phyloP scores from a whole-genome alignment of 2,329 filamentous ascomycete genomes.

The Aspergillus aculeatus region DNA sequence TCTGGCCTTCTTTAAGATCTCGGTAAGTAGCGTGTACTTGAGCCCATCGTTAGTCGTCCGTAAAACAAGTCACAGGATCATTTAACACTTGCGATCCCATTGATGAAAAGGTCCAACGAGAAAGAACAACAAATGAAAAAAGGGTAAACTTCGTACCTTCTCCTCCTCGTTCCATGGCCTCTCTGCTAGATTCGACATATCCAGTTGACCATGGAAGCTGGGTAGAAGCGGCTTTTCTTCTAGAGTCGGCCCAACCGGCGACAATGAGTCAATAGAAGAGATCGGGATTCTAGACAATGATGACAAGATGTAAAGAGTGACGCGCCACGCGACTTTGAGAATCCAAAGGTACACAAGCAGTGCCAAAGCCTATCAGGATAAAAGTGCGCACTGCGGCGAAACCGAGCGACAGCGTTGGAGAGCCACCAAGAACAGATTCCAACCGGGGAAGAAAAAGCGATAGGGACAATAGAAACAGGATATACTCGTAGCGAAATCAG shows the following conservation, averaged over 20 bases:
- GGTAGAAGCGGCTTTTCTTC: conserved; percentile 14
- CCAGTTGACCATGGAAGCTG: conserved; percentile 38
- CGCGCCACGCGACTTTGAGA: conserved; percentile 19
- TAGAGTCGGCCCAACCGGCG: conserved; percentile 6
- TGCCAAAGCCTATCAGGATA: conserved; percentile 10
- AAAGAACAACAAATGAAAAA: neutral
- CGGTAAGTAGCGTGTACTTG: conserved; percentile 43
- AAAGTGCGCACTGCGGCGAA: neutral
- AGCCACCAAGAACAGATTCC: conserved; percentile 12
- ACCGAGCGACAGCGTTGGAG: conserved; percentile 2
- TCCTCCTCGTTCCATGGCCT: conserved; percentile 47
- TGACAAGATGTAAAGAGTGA: conserved; percentile 15
- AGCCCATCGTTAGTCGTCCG: conserved; percentile 7
- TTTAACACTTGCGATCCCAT: neutral
- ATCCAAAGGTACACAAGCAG: conserved; percentile 8
- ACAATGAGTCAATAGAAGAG: neutral
- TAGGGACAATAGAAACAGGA: conserved; percentile 9
- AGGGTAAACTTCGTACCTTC: conserved; percentile 36
- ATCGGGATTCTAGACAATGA: neutral
- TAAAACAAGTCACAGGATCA: neutral
- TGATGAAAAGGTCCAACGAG: neutral
- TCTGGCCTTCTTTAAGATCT: conserved; percentile 43
- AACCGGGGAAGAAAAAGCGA: conserved; percentile 12
- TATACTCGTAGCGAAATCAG: conserved; percentile 17
- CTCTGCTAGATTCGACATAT: conserved; percentile 46